A percentile compares a stretch with the other conserved stretches of the same genome.
Evolutionary conservation across 129 eudicot genomes (phyloP).

Genomic region (Scalesia atractyloides): DNA sequence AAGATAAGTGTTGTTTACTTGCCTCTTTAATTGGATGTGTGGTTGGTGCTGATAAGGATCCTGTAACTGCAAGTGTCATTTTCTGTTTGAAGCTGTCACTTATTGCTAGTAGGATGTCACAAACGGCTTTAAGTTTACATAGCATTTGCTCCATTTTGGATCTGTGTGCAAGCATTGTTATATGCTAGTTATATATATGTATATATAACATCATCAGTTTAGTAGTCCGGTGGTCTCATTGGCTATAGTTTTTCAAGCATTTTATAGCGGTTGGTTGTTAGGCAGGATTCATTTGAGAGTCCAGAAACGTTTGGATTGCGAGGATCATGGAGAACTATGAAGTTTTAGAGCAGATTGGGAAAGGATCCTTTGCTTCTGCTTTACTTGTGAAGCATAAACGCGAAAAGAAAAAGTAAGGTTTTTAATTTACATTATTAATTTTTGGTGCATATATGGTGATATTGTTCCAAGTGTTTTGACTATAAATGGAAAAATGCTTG

Average conservation of each 20-base stretch:
- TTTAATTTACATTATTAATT: conserved; percentile 2
- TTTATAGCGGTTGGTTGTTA: conserved; percentile 21
- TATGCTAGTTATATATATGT: not conserved
- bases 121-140: conserved; percentile 6
- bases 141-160: conserved; percentile 3
- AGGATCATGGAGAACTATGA: conserved; percentile 89
- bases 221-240: not conserved
- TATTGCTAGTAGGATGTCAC: conserved; percentile 42
- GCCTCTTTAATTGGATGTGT: conserved; percentile 39
- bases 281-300: not conserved
- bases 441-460: not conserved
- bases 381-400: conserved; percentile 86
- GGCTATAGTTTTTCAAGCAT: conserved; percentile 12
- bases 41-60: conserved; percentile 33
- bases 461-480: conserved; percentile 13
- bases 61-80: conserved; percentile 27
- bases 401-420: conserved; percentile 87
- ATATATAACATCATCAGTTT: conserved; percentile 7
- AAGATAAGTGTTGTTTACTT: conserved; percentile 32
- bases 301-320: conserved; percentile 16
- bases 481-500: not conserved
- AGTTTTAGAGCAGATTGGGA: conserved; percentile 90
- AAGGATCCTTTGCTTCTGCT: conserved; percentile 97
- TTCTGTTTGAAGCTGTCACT: conserved; percentile 23
- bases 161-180: conserved; percentile 4